Conservation (phyloP, 768 basidiomycete species). For the Sarcodon aspratus region DNA sequence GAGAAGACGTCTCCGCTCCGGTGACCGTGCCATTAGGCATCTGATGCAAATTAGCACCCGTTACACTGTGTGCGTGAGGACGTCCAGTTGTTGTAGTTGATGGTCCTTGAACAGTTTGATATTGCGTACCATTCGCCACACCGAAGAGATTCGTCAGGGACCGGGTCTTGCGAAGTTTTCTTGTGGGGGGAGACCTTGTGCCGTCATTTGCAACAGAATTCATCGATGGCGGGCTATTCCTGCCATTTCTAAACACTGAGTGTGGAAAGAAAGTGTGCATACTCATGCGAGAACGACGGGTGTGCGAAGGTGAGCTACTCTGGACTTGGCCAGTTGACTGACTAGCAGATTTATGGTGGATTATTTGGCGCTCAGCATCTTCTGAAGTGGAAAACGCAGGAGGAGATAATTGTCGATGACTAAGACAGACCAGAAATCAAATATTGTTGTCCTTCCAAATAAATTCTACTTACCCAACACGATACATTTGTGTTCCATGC, state of each 20-base stretch:
- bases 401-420: conserved; percentile 49
- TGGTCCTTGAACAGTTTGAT: neutral
- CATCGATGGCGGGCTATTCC: conserved; percentile 4
- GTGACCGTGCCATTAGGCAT: conserved; percentile 9
- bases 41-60: conserved; percentile 51
- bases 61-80: conserved; percentile 72
- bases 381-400: conserved; percentile 36
- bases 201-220: conserved; percentile 9
- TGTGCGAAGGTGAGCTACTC: conserved; percentile 12
- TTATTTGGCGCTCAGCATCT: conserved; percentile 34
- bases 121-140: neutral
- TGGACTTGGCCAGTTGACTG: neutral
- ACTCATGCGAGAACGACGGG: conserved; percentile 57
- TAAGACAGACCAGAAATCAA: conserved; percentile 13
- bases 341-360: conserved; percentile 1
- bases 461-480: conserved; percentile 53
- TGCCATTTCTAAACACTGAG: conserved; percentile 35
- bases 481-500: conserved; percentile 67
- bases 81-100: conserved; percentile 30
- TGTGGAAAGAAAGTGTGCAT: conserved; percentile 45
- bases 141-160: conserved; percentile 55
- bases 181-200: conserved; percentile 23
- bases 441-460: neutral
- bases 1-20: neutral
- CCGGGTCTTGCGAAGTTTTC: conserved; percentile 60